Evolutionary conservation across 2,329 filamentous ascomycete genomes (phyloP).

Genomic region (Exophiala calicioides): DNA sequence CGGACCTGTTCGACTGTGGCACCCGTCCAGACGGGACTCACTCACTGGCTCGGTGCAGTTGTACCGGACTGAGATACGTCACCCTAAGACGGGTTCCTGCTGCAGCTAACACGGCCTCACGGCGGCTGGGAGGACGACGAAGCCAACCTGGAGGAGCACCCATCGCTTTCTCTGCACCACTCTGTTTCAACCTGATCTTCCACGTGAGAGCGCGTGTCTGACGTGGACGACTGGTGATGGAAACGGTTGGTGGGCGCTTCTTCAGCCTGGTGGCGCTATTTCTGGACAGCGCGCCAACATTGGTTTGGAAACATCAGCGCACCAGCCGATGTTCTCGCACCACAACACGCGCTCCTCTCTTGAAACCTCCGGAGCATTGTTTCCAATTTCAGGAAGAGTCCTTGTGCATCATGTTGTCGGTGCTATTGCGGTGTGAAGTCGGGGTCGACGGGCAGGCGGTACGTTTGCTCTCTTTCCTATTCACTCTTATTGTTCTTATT

Average conservation of each 20-base stretch:
- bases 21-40: neutral
- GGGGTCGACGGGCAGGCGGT: slow-evolving; percentile 23
- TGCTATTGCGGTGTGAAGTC: slow-evolving; percentile 17
- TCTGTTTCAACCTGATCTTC: slow-evolving; percentile 17
- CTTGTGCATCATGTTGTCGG: slow-evolving; percentile 23
- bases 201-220: slow-evolving; percentile 29
- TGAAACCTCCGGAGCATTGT: slow-evolving; percentile 17
- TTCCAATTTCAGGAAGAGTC: slow-evolving; percentile 12
- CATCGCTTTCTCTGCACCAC: slow-evolving; percentile 12
- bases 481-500: slow-evolving; percentile 24
- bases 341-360: slow-evolving; percentile 19
- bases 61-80: slow-evolving; percentile 12
- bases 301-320: slow-evolving; percentile 20
- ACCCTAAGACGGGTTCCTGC: slow-evolving; percentile 4
- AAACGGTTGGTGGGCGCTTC: slow-evolving; percentile 30
- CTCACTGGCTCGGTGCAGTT: slow-evolving; percentile 4
- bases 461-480: slow-evolving; percentile 17
- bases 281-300: slow-evolving; percentile 26
- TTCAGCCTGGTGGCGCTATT: slow-evolving; percentile 30
- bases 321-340: slow-evolving; percentile 25
- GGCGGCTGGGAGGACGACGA: slow-evolving; percentile 21
- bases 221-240: slow-evolving; percentile 16
- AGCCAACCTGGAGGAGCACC: slow-evolving; percentile 16
- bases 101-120: slow-evolving; percentile 4
- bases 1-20: slow-evolving; percentile 2